Percentiles rank a stretch among this genome's conserved stretches.
Conservation (phyloP, 1,284 basidiomycete species). For the Mycocalia duriaeana region DNA sequence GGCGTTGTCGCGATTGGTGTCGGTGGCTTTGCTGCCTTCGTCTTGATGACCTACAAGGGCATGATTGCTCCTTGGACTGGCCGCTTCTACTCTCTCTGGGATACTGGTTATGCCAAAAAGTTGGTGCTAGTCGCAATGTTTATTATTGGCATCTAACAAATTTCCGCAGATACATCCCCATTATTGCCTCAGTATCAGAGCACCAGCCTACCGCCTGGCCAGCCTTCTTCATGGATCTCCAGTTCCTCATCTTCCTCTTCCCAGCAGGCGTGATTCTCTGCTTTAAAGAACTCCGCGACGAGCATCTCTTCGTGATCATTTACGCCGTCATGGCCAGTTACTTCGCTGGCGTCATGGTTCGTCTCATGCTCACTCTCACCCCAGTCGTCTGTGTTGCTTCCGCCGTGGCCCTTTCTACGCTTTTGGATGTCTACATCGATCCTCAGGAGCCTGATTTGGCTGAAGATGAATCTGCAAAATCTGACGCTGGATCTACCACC, state of each 20-base stretch:
- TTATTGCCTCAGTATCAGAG: constrained; percentile 99
- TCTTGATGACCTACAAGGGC: constrained; percentile 85
- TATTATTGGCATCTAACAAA: constrained; percentile 8
- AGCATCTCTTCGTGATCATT: constrained; percentile 98
- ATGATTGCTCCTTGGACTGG: constrained; percentile 99
- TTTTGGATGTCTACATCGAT: constrained; percentile 89
- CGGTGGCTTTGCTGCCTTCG: constrained; percentile 71
- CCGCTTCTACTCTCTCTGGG: constrained; percentile 99
- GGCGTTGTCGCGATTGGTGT: constrained; percentile 69
- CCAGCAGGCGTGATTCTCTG: constrained; percentile 93
- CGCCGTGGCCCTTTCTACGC: constrained; percentile 85
- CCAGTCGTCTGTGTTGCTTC: constrained; percentile 89
- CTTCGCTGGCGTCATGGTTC: constrained; percentile 99
- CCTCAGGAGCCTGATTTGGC: constrained; percentile 50
- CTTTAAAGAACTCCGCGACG: constrained; percentile 92
- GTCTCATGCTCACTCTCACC: constrained; percentile 89
- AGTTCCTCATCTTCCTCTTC: constrained; percentile 97
- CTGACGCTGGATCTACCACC: constrained; percentile 17
- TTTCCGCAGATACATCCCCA: constrained; percentile 78
- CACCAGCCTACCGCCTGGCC: constrained; percentile 99
- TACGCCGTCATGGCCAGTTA: constrained; percentile 95
- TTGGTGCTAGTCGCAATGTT: constrained; percentile 31
- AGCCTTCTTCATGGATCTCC: constrained; percentile 98
- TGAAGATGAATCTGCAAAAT: constrained; percentile 31
- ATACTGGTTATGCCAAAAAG: constrained; percentile 98